A percentile compares a stretch with the other conserved stretches of the same genome.
Conservation (phyloP, 345 rosid genomes). For the Moricandia arvensis region DNA sequence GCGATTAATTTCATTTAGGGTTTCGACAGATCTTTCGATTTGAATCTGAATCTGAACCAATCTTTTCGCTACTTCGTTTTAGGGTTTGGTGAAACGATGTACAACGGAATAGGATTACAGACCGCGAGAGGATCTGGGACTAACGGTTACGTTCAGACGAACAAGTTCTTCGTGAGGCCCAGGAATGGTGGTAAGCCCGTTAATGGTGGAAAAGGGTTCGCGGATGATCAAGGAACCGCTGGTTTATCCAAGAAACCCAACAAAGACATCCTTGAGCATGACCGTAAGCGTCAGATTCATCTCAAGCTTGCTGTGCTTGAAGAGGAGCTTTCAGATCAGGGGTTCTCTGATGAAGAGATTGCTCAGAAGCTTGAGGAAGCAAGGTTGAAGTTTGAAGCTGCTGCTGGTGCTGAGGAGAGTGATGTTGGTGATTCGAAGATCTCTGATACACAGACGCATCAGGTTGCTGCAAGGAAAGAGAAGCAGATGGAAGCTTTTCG, state of each 20-base stretch:
- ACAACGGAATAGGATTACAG: constrained; percentile 89
- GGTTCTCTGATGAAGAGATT: constrained; percentile 78
- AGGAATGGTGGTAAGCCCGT: constrained; percentile 61
- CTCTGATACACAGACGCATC: constrained; percentile 81
- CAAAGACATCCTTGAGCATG: constrained; percentile 88
- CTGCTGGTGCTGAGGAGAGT: constrained; percentile 32
- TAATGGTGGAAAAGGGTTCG: constrained; percentile 57
- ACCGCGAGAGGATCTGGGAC: constrained; percentile 97
- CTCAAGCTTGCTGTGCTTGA: constrained; percentile 79
- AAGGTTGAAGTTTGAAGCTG: constrained; percentile 59
- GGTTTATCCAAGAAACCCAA: constrained; percentile 82
- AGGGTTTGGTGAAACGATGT: constrained; percentile 41
- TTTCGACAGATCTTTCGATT: constrained; percentile 16
- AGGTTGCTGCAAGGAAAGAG: constrained; percentile 92
- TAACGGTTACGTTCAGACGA: constrained; percentile 85
- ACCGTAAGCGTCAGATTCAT: constrained; percentile 83
- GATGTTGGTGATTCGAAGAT: constrained; percentile 47
- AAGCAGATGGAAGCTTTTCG: constrained; percentile 86
- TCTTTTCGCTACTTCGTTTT: too few relatives aligned
- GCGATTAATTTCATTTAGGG: constrained; percentile 5
- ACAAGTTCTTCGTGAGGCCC: constrained; percentile 74
- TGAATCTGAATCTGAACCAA: constrained; percentile 29
- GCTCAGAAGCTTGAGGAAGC: constrained; percentile 75
- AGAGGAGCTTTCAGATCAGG: constrained; percentile 74
- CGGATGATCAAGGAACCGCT: constrained; percentile 74